Evolutionary conservation across 2,329 filamentous ascomycete genomes (phyloP), one percentile per base, ranked within the genome.

Genomic region (Penicillium sp.): DNA sequence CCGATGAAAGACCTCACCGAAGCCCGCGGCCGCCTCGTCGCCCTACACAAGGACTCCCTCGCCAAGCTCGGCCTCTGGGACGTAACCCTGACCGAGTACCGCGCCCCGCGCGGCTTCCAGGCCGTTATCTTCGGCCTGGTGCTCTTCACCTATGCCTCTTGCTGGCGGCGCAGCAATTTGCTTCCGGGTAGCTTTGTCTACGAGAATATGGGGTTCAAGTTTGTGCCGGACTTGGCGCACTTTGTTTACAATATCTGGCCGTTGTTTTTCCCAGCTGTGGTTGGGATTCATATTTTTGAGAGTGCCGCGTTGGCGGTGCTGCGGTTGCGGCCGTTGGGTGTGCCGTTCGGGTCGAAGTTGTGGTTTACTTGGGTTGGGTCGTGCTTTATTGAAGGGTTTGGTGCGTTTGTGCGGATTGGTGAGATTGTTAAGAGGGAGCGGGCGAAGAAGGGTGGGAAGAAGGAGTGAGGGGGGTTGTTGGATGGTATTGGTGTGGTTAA

Each of bases 1-100:
- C 86, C 90, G 0, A 83, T 97, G 79, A 75, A 77, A n/a, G 81
- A 82, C 37, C 87, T 87, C 75, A 76, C 80, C 37, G 90, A 96
- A 59, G 83, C 87, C 10, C 87, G 91, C 54, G 79, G 83, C 49
- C 85, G 90, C 53, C 79, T 94, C 41, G 86, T 96, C 50, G 85
- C 87, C 53, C 90, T 97, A 86, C 86, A 89, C 70, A 76, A 83
- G 58, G 81, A 84, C 11, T 82, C 83, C 27, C 82, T 89, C 36
- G 66, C 77, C 35, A 82, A 77, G 1, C 84, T 96, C 13, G 86
- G 84, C 16, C 80, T 89, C 40, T 84, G 81, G 59, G 80, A 83
- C 57, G 80, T 87, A 54, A 78, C 78, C 0, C 74, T 88, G 57
- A 81, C 77, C 73, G 84, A 75, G 64, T 86, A 79, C 70, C 73